phyloP scores from a whole-genome alignment of 805 yeast genomes.

The Suhomyces canberraensis region DNA sequence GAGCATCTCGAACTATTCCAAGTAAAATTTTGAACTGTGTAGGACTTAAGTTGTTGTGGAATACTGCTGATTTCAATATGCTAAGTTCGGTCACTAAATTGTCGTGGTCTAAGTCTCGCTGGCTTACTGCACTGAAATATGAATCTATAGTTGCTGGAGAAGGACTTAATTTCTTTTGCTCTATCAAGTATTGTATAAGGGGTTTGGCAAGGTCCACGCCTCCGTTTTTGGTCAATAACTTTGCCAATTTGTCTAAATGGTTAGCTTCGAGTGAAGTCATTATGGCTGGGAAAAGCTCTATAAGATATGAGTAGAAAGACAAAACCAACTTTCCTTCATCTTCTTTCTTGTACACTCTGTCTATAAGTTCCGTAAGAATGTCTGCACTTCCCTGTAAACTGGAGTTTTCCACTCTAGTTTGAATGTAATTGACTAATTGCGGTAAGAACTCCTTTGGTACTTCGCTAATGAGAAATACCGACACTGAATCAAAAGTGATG shows the following conservation, averaged over 20 bases:
- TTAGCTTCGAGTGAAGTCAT: constrained; percentile 11
- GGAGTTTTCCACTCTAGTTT: not conserved
- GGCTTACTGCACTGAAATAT: constrained; percentile 9
- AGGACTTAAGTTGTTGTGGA: constrained; percentile 19
- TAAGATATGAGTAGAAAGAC: not conserved
- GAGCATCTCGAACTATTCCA: constrained; percentile 16
- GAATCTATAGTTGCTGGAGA: constrained; percentile 19
- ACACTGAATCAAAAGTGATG: constrained; percentile 1
- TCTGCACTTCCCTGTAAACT: not conserved
- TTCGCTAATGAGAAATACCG: not conserved
- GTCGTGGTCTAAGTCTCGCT: not conserved
- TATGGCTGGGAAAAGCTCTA: not conserved
- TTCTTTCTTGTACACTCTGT: not conserved
- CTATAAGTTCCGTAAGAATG: not conserved
- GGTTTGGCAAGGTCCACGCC: constrained; percentile 11
- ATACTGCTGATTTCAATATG: constrained; percentile 26
- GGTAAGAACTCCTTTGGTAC: not conserved
- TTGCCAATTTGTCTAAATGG: constrained; percentile 23
- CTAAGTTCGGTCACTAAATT: constrained; percentile 1
- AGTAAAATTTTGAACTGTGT: constrained; percentile 20
- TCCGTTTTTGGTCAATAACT: constrained; percentile 12
- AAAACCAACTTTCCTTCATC: not conserved
- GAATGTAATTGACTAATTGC: not conserved
- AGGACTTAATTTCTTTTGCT: constrained; percentile 17
- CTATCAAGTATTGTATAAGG: constrained; percentile 14